phyloP scores from a whole-genome alignment of 1,284 basidiomycete species.

The Puccinia horiana region DNA sequence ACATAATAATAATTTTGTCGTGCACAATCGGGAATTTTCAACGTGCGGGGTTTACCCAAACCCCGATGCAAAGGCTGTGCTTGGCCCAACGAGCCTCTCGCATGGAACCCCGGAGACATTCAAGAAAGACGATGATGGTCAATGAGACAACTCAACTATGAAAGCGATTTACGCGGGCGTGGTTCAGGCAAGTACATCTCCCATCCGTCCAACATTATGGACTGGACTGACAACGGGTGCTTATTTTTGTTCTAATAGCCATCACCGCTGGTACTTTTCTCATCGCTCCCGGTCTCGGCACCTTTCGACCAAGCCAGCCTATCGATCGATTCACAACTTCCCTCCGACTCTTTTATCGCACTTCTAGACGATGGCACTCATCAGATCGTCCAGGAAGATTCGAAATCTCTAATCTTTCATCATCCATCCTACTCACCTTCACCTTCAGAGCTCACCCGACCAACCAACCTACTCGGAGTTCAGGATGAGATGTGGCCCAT shows the following conservation, averaged over 20 bases:
- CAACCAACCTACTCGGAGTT: slow-evolving; percentile 13
- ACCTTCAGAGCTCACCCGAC: neutral
- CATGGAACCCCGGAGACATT: too few species aligned
- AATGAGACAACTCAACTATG: neutral
- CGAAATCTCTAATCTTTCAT: slow-evolving; percentile 15
- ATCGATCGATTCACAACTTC: slow-evolving; percentile 37
- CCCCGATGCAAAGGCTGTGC: too few species aligned
- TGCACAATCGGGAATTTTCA: too few species aligned
- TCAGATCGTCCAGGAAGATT: neutral
- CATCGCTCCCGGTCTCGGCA: slow-evolving; percentile 36
- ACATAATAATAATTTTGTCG: too few species aligned
- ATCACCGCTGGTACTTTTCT: slow-evolving; percentile 39
- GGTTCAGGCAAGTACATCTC: slow-evolving; percentile 3
- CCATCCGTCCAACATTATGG: neutral
- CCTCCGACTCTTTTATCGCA: slow-evolving; percentile 31
- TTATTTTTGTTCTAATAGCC: neutral
- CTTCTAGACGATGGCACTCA: slow-evolving; percentile 30
- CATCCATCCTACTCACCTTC: slow-evolving; percentile 11
- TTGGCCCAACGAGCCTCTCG: too few species aligned
- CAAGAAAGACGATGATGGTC: neutral
- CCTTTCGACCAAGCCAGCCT: slow-evolving; percentile 33
- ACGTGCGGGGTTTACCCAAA: too few species aligned
- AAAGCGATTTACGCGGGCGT: slow-evolving; percentile 26
- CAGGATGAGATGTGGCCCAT: slow-evolving; percentile 16
- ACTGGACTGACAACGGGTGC: neutral